Percentiles rank a stretch among this genome's conserved stretches.
Conservation (phyloP, 768 basidiomycete genomes). For the Lentinula sp. region DNA sequence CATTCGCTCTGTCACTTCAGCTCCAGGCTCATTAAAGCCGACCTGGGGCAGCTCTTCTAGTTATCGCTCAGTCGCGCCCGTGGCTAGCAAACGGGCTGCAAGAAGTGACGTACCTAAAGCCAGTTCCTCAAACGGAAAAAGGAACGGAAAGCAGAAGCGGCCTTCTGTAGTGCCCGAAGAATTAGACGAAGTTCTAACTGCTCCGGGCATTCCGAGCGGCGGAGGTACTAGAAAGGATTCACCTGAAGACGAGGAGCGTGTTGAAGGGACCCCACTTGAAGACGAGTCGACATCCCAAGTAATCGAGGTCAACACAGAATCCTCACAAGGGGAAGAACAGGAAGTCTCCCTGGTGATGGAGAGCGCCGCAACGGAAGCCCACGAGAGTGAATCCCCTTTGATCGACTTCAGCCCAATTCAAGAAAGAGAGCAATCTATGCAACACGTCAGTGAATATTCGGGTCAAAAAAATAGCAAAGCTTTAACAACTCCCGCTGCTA, state of each 20-base stretch:
- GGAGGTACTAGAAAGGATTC: no score
- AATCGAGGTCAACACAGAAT: not conserved
- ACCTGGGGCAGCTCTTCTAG: not conserved
- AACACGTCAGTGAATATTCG: not conserved
- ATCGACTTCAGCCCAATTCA: not conserved
- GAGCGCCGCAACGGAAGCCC: not conserved
- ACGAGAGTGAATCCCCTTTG: not conserved
- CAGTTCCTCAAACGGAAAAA: not conserved
- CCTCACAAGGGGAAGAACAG: not conserved
- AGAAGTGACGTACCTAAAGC: not conserved
- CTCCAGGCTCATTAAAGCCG: not conserved
- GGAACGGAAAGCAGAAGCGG: not conserved
- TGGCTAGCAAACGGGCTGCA: not conserved
- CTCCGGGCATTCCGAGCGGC: no score
- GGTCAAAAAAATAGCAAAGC: not conserved
- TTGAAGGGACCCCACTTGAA: not conserved
- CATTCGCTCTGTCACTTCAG: not conserved
- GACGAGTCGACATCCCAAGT: not conserved
- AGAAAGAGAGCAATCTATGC: not conserved
- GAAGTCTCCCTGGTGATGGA: not conserved
- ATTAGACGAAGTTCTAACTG: not conserved
- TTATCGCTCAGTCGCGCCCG: not conserved
- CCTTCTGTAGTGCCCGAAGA: constrained; percentile 4
- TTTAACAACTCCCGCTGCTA: not conserved
- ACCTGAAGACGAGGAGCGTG: not conserved